Evolutionary conservation across 106 monocot genomes (phyloP).

Genomic region (Cymbidium sinense): DNA sequence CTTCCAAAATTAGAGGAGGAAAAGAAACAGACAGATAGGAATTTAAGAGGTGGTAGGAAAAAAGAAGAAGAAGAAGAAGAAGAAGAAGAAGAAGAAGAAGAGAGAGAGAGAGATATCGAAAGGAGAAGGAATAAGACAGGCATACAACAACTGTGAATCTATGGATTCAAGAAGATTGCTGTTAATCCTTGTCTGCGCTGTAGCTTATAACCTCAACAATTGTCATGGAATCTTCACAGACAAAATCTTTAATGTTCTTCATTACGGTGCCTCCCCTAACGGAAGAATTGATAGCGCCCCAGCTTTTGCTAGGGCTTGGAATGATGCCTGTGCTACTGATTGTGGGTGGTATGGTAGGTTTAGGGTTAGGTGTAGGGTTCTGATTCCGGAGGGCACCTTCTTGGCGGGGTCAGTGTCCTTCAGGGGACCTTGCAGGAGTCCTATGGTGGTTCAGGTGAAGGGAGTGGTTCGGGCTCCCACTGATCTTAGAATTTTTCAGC

Average conservation of each 20-base stretch:
- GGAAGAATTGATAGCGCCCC: background rate
- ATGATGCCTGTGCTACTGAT: slow-evolving; percentile 9
- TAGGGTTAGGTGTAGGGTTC: slow-evolving; percentile 5
- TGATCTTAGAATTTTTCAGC: background rate
- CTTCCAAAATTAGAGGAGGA: background rate
- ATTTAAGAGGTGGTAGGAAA: background rate
- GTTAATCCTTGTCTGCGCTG: background rate
- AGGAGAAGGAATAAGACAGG: no score
- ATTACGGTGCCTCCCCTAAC: background rate
- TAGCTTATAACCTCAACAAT: background rate
- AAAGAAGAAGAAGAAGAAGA: background rate
- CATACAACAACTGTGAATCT: background rate
- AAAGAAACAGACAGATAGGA: background rate
- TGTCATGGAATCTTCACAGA: background rate
- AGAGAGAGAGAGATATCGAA: background rate
- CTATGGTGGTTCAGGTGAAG: slow-evolving; percentile 12
- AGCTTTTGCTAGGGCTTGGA: slow-evolving; percentile 14
- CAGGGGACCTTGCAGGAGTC: slow-evolving; percentile 13
- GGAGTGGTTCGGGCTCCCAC: background rate
- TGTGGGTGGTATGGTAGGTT: background rate
- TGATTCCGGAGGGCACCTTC: slow-evolving; percentile 14
- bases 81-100: no score
- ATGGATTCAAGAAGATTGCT: background rate
- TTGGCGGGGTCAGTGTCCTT: background rate
- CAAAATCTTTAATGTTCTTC: background rate